phyloP scores from a whole-genome alignment of 805 yeast genomes.

The Saccharomycopsis oosterbeekiorum region DNA sequence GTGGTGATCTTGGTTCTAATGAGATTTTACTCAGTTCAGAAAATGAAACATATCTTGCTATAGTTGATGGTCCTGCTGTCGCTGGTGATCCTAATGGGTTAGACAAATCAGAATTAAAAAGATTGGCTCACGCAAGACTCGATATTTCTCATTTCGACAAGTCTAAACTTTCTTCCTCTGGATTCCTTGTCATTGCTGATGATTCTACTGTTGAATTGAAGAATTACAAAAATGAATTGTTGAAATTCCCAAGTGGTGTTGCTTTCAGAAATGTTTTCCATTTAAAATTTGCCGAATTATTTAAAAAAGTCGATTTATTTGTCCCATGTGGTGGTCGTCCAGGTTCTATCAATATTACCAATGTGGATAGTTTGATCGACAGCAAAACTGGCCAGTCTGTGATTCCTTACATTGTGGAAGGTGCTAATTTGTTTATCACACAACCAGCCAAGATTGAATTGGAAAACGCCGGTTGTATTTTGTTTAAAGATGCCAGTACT shows the following conservation, averaged over 20 bases:
- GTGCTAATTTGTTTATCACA: conserved; percentile 92
- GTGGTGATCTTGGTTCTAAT: conserved; percentile 95
- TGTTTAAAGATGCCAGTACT: conserved; percentile 93
- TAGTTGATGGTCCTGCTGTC: conserved; percentile 95
- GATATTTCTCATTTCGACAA: conserved; percentile 65
- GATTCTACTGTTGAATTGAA: conserved; percentile 75
- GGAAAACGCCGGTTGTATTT: conserved; percentile 77
- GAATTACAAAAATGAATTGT: conserved; percentile 35
- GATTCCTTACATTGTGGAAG: conserved; percentile 89
- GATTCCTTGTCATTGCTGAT: conserved; percentile 78
- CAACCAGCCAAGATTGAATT: conserved; percentile 84
- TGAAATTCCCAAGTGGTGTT: conserved; percentile 68
- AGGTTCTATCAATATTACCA: conserved; percentile 82
- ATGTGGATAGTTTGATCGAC: conserved; percentile 63
- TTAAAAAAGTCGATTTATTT: conserved; percentile 65
- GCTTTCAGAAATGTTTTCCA: conserved; percentile 89
- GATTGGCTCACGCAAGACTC: conserved; percentile 68
- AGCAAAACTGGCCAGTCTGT: conserved; percentile 63
- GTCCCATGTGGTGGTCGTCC: conserved; percentile 99
- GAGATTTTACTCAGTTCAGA: conserved; percentile 76
- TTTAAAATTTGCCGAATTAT: conserved; percentile 54
- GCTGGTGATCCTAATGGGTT: conserved; percentile 86
- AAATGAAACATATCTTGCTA: conserved; percentile 73
- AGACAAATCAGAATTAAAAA: conserved; percentile 64
- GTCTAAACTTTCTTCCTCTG: conserved; percentile 56